Conservation (phyloP, 768 basidiomycete genomes). For the Porpolomopsis calyptriformis region DNA sequence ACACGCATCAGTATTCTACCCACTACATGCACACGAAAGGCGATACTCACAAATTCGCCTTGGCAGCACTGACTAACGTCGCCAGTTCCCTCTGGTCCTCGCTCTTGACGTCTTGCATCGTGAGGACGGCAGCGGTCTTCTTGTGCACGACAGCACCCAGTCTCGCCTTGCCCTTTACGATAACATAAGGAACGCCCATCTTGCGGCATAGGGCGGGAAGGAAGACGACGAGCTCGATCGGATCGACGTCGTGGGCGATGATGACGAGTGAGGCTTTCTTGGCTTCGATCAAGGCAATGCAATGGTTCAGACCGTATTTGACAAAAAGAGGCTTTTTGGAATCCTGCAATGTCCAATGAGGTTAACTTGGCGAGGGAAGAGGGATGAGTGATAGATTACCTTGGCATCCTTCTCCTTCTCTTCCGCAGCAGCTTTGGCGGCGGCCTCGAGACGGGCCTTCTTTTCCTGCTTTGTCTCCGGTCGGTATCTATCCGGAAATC, state of each 20-base stretch:
- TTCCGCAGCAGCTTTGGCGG: constrained; percentile 69
- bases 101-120: constrained; percentile 87
- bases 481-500: constrained; percentile 37
- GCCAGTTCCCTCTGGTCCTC: constrained; percentile 92
- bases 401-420: constrained; percentile 57
- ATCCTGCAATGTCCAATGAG: constrained; percentile 34
- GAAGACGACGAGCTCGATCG: constrained; percentile 98
- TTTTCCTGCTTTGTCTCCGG: constrained; percentile 95
- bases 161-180: constrained; percentile 96
- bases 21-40: background rate
- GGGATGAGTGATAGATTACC: constrained; percentile 19
- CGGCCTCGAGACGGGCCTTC: constrained; percentile 78
- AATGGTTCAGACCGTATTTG: constrained; percentile 97
- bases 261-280: constrained; percentile 96
- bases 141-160: constrained; percentile 97
- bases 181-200: constrained; percentile 99
- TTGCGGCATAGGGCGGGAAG: constrained; percentile 96
- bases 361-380: background rate
- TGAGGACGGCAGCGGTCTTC: constrained; percentile 91
- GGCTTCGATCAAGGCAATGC: constrained; percentile 88
- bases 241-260: constrained; percentile 97
- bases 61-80: constrained; percentile 84
- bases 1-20: background rate
- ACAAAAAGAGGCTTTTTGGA: constrained; percentile 91
- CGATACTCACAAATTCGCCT: constrained; percentile 86